Percentiles rank a stretch among this genome's conserved stretches.
phyloP scores from a whole-genome alignment of 805 yeast species.

The Teunomyces funiuensis region DNA sequence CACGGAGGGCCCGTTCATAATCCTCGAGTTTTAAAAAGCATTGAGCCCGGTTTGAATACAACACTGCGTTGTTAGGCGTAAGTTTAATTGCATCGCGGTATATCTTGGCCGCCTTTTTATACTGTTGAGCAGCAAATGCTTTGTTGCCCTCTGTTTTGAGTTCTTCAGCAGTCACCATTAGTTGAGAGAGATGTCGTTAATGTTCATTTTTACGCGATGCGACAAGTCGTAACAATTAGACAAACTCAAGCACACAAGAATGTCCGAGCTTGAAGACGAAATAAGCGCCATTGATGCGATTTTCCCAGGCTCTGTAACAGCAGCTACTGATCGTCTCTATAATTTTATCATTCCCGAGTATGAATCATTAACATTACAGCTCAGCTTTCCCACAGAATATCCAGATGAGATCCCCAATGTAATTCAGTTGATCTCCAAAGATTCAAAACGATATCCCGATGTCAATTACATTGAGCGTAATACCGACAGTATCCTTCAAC shows the following conservation, averaged over 20 bases:
- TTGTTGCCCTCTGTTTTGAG: constrained; percentile 51
- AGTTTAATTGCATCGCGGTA: constrained; percentile 57
- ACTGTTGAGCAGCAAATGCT: constrained; percentile 48
- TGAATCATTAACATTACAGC: constrained; percentile 56
- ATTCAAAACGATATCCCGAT: constrained; percentile 39
- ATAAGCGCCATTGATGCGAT: constrained; percentile 83
- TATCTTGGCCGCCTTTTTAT: constrained; percentile 47
- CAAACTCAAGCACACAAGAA: not conserved
- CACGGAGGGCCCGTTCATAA: constrained; percentile 49
- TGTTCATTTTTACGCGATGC: not conserved
- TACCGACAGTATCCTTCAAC: constrained; percentile 49
- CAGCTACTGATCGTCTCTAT: constrained; percentile 38
- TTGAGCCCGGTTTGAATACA: constrained; percentile 69
- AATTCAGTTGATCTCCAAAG: constrained; percentile 49
- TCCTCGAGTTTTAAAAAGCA: constrained; percentile 54
- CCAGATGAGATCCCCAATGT: constrained; percentile 67
- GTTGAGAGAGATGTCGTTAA: not conserved
- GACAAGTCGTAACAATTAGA: not conserved
- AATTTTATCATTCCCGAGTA: constrained; percentile 62
- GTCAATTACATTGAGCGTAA: constrained; percentile 42
- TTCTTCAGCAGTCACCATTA: constrained; percentile 23
- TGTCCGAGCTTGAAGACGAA: constrained; percentile 61
- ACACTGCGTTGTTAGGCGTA: constrained; percentile 51
- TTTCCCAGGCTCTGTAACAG: constrained; percentile 61
- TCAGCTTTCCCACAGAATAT: constrained; percentile 70